phyloP scores from a whole-genome alignment of 1,284 basidiomycete species.

The Trichosporon faecale region DNA sequence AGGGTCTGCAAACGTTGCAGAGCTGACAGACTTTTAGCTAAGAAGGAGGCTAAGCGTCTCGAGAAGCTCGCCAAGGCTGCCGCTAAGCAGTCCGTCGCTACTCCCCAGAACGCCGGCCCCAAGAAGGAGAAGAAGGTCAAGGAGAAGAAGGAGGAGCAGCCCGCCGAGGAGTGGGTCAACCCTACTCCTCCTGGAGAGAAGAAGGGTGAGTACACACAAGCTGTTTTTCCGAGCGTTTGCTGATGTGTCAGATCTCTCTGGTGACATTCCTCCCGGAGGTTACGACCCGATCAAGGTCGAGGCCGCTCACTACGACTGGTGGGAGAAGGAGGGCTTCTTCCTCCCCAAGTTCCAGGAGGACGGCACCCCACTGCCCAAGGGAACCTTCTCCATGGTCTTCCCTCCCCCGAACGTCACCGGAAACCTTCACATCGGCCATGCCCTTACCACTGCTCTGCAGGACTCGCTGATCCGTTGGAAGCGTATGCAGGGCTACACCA shows the following conservation, averaged over 20 bases:
- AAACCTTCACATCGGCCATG: constrained; percentile 93
- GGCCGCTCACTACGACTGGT: constrained; percentile 98
- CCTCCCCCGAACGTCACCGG: constrained; percentile 99
- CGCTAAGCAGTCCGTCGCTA: constrained; percentile 57
- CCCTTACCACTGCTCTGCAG: constrained; percentile 87
- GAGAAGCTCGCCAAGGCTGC: constrained; percentile 62
- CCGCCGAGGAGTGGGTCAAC: constrained; percentile 68
- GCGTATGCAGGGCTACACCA: constrained; percentile 91
- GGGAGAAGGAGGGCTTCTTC: constrained; percentile 87
- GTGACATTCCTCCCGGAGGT: constrained; percentile 71
- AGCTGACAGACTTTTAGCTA: constrained; percentile 36
- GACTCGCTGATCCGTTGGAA: constrained; percentile 89
- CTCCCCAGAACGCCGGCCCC: constrained; percentile 53
- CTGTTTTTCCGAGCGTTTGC: neutral
- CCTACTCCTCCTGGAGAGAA: constrained; percentile 82
- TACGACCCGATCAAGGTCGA: constrained; percentile 97
- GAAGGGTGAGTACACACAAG: constrained; percentile 62
- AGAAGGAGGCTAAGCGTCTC: constrained; percentile 68
- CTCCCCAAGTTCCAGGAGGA: constrained; percentile 66
- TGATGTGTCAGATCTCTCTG: constrained; percentile 68
- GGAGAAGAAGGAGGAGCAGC: constrained; percentile 64
- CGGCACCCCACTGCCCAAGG: constrained; percentile 59
- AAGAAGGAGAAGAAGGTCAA: constrained; percentile 73
- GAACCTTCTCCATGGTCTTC: constrained; percentile 79
- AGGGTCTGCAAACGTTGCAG: neutral